A percentile compares a stretch with the other conserved stretches of the same genome.
Evolutionary conservation across 208 protist genomes (phyloP).

Genomic region (Histomonas meleagridis): DNA sequence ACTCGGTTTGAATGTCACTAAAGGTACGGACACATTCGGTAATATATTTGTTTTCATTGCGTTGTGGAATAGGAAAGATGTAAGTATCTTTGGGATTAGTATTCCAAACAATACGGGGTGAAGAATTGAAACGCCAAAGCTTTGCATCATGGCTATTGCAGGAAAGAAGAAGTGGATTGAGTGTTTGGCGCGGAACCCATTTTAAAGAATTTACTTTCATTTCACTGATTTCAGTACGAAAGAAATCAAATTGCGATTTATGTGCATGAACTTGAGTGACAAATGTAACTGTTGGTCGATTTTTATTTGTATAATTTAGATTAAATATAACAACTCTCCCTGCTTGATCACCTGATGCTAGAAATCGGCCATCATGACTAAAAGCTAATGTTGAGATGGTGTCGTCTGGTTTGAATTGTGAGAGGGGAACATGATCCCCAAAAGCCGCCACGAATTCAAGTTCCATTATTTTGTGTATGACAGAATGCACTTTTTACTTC

Average conservation of each 20-base stretch:
- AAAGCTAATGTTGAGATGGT: background rate
- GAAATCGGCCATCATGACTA: background rate
- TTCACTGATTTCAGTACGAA: background rate
- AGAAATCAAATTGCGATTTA: constrained; percentile 19
- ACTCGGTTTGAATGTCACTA: constrained; percentile 10
- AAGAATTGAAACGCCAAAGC: background rate
- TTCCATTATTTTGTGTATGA: no score
- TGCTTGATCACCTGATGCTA: constrained; percentile 17
- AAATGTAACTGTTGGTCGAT: constrained; percentile 16
- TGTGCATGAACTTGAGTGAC: constrained; percentile 13
- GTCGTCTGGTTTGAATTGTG: background rate
- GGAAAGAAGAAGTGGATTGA: background rate
- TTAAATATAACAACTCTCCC: constrained; percentile 26
- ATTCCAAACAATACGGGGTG: background rate
- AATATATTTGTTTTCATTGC: background rate
- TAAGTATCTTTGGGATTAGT: background rate
- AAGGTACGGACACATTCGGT: background rate
- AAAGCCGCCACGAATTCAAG: background rate
- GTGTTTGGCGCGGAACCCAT: background rate
- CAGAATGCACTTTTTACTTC: no score
- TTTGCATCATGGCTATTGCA: constrained; percentile 36
- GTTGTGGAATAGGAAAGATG: background rate
- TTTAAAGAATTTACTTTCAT: constrained; percentile 33
- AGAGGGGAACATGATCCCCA: background rate
- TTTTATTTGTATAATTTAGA: no score